A percentile compares a stretch with the other conserved stretches of the same genome.
These are phyloP conservation scores for Pseudocohnilembus persalinus DNA, from an alignment of 169 alveolate species.

Conservation along the genomic window DNA sequence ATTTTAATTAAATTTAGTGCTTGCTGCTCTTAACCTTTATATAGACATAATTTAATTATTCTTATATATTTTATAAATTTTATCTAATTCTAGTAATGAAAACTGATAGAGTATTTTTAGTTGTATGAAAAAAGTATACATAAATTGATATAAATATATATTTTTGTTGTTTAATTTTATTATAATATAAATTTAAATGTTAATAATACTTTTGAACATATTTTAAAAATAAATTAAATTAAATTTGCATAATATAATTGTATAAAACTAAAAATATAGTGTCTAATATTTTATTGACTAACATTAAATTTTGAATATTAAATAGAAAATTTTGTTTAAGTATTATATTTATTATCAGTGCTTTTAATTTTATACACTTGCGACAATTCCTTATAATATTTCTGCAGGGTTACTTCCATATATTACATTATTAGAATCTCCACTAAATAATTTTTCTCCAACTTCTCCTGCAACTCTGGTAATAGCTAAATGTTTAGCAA, in stretches of 20 bases:
- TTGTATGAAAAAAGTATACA: too few relatives aligned
- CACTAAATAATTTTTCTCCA: background rate
- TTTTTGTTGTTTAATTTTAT: too few relatives aligned
- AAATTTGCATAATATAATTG: too few relatives aligned
- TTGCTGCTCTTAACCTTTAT: constrained; percentile 56
- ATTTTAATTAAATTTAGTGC: constrained; percentile 2
- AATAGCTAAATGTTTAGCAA: background rate
- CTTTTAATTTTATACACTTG: background rate
- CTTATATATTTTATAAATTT: constrained; percentile 36
- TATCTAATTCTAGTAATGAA: background rate
- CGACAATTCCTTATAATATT: background rate
- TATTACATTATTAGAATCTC: background rate
- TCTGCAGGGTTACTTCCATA: background rate
- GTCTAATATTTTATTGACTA: too few relatives aligned
- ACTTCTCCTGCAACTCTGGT: background rate
- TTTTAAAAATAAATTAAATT: too few relatives aligned
- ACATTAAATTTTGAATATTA: too few relatives aligned
- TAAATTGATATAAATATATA: too few relatives aligned
- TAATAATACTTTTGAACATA: too few relatives aligned
- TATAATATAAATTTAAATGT: too few relatives aligned
- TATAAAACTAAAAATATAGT: too few relatives aligned
- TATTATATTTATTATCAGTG: background rate
- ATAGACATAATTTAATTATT: constrained; percentile 52
- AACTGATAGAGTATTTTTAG: too few relatives aligned
- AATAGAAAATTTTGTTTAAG: too few relatives aligned